Evolutionary conservation across 768 basidiomycete species (phyloP).

Genomic region (Pleurotus eryngii): DNA sequence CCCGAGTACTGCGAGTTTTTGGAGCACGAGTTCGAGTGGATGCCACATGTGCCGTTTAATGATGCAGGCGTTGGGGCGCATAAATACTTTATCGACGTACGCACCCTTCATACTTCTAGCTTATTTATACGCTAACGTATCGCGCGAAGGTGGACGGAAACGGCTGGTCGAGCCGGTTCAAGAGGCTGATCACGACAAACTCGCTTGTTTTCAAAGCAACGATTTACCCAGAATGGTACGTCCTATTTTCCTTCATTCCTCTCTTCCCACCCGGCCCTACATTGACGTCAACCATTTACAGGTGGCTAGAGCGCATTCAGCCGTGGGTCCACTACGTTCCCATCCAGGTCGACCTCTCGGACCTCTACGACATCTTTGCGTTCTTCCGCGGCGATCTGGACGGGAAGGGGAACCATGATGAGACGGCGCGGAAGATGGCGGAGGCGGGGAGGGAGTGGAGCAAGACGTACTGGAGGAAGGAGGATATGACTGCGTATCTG

Average conservation of each 20-base stretch:
- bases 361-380: constrained; percentile 59
- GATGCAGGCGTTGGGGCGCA: constrained; percentile 42
- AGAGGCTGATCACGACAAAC: constrained; percentile 53
- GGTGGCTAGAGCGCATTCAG: constrained; percentile 51
- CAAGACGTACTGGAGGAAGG: constrained; percentile 44
- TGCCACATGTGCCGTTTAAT: constrained; percentile 27
- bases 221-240: constrained; percentile 66
- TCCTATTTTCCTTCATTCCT: no score
- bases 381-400: constrained; percentile 62
- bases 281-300: constrained; percentile 11
- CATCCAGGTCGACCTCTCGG: constrained; percentile 53
- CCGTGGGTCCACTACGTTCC: constrained; percentile 75
- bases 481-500: constrained; percentile 52
- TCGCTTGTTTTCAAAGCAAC: constrained; percentile 64
- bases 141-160: constrained; percentile 47
- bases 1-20: constrained; percentile 39
- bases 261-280: neutral
- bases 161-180: constrained; percentile 64
- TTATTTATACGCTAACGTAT: neutral
- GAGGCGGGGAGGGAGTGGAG: constrained; percentile 50
- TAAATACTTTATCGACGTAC: constrained; percentile 57
- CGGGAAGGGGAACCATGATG: constrained; percentile 52
- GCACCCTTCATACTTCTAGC: constrained; percentile 12
- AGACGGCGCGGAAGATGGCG: constrained; percentile 51
- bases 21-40: constrained; percentile 44